Conservation (phyloP, 352 stramenopile species). For the Phytophthora foliorum region DNA sequence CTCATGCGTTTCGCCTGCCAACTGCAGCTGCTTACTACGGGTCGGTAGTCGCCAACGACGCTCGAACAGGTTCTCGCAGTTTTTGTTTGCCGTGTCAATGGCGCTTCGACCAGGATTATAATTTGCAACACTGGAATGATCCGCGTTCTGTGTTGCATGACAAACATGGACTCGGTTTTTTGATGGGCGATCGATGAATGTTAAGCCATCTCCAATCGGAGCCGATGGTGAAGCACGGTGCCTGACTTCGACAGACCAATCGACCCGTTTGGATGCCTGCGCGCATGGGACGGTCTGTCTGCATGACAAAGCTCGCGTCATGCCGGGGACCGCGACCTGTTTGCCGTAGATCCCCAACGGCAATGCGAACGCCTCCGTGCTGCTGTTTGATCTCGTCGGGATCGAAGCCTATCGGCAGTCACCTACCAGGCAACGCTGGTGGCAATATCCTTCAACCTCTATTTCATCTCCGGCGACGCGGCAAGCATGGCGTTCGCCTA, state of each 20-base stretch:
- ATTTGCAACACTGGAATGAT: slow-evolving; percentile 19
- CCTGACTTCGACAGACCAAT: slow-evolving; percentile 33
- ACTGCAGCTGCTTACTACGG: background rate
- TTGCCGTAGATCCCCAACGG: background rate
- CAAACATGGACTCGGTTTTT: slow-evolving; percentile 15
- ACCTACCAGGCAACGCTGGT: background rate
- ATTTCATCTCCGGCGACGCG: background rate
- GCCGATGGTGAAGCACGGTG: slow-evolving; percentile 12
- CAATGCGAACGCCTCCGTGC: background rate
- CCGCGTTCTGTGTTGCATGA: background rate
- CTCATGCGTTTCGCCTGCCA: background rate
- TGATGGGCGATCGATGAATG: background rate
- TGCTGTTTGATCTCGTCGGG: background rate
- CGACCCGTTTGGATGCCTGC: slow-evolving; percentile 27
- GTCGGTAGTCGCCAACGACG: background rate
- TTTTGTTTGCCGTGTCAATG: background rate
- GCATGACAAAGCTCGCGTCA: slow-evolving; percentile 16
- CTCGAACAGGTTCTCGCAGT: background rate
- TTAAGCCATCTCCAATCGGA: slow-evolving; percentile 18
- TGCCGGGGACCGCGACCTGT: background rate
- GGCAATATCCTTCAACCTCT: background rate
- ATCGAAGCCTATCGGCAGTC: background rate
- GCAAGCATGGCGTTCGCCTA: background rate
- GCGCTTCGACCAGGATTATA: too few relatives aligned
- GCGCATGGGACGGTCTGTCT: slow-evolving; percentile 18